Evolutionary conservation across 768 basidiomycete species (phyloP).

Genomic region (Russula emetica): DNA sequence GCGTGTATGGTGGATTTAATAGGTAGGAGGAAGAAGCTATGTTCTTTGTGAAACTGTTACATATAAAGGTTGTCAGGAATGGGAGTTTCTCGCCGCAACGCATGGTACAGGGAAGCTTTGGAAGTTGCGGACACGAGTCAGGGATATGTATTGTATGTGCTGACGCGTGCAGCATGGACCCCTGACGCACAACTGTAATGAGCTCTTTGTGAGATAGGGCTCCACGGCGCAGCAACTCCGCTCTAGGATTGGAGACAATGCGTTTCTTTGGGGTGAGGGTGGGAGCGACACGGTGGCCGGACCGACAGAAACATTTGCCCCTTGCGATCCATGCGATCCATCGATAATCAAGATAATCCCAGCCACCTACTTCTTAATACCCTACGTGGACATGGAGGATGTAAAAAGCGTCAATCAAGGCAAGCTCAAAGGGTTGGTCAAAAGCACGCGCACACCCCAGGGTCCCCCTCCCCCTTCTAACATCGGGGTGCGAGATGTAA

Average conservation of each 20-base stretch:
- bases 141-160: background rate
- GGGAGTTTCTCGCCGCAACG: background rate
- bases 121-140: background rate
- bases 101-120: background rate
- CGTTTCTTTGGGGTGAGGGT: background rate
- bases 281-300: slow-evolving; percentile 1
- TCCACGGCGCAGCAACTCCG: background rate
- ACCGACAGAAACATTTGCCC: slow-evolving; percentile 7
- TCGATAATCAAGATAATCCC: slow-evolving; percentile 25
- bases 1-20: background rate
- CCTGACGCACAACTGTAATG: background rate
- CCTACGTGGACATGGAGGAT: background rate
- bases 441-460: background rate
- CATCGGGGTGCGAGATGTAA: slow-evolving; percentile 1
- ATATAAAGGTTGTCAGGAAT: background rate
- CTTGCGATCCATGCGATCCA: slow-evolving; percentile 4
- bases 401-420: background rate
- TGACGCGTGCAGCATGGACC: background rate
- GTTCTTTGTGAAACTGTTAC: background rate
- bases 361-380: background rate
- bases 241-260: background rate
- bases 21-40: background rate
- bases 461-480: background rate
- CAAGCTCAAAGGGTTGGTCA: slow-evolving; percentile 7
- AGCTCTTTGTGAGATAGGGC: slow-evolving; percentile 1